These are phyloP conservation scores for Litsea cubeba DNA, from an alignment of 164 flowering plant species.

Conservation along the genomic window DNA sequence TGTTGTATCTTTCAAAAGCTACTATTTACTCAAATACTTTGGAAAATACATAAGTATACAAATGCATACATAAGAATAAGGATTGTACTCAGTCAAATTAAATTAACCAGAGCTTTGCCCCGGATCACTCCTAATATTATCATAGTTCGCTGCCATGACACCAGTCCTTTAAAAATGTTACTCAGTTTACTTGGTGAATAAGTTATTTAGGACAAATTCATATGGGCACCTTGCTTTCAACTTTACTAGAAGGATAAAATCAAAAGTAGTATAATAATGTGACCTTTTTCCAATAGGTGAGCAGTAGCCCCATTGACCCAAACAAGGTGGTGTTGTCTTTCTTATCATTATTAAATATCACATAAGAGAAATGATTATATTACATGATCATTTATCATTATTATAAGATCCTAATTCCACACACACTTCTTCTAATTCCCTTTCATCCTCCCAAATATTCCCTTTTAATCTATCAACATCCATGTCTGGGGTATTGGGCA, in stretches of 20 bases:
- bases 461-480: slow-evolving; percentile 49
- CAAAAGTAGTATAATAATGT: background rate
- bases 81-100: too few relatives aligned
- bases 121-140: too few relatives aligned
- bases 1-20: too few relatives aligned
- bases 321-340: slow-evolving; percentile 19
- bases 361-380: slow-evolving; percentile 25
- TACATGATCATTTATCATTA: slow-evolving; percentile 30
- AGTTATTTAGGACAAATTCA: background rate
- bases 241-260: background rate
- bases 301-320: slow-evolving; percentile 40
- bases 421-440: slow-evolving; percentile 53
- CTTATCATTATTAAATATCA: background rate
- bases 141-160: too few relatives aligned
- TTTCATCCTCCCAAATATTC: slow-evolving; percentile 81
- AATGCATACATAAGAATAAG: too few relatives aligned
- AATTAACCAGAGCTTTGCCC: too few relatives aligned
- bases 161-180: too few relatives aligned
- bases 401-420: slow-evolving; percentile 31
- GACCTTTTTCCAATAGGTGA: background rate
- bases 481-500: slow-evolving; percentile 46
- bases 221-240: background rate
- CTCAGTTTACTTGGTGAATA: too few relatives aligned
- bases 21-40: too few relatives aligned
- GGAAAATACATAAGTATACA: too few relatives aligned